Evolutionary conservation across 768 basidiomycete genomes (phyloP).

Genomic region (Psilocybe sp.): DNA sequence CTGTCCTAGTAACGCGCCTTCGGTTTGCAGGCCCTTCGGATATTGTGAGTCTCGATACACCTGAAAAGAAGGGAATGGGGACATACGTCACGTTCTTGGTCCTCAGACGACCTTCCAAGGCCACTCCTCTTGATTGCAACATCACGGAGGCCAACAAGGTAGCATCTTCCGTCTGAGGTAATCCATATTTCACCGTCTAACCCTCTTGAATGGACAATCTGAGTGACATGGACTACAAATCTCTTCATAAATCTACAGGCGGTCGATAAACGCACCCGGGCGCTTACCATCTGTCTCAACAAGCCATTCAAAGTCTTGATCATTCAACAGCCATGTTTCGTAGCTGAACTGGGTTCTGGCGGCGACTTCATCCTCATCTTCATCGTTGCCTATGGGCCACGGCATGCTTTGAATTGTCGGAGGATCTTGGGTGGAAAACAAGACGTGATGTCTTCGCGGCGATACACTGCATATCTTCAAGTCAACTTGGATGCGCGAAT

Average conservation of each 20-base stretch:
- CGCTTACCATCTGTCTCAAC: constrained; percentile 66
- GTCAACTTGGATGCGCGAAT: constrained; percentile 5
- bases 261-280: background rate
- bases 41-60: background rate
- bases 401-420: constrained; percentile 81
- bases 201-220: constrained; percentile 56
- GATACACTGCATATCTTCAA: constrained; percentile 52
- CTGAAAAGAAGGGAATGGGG: background rate
- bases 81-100: constrained; percentile 19
- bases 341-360: constrained; percentile 40
- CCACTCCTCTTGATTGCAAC: constrained; percentile 21
- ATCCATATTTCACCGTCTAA: constrained; percentile 78
- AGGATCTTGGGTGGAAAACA: constrained; percentile 74
- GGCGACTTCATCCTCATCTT: constrained; percentile 23
- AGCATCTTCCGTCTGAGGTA: constrained; percentile 81
- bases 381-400: constrained; percentile 61
- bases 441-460: constrained; percentile 62
- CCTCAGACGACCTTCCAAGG: constrained; percentile 17
- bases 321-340: constrained; percentile 44
- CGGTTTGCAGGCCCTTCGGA: constrained; percentile 3
- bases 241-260: background rate
- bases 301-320: constrained; percentile 71
- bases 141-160: constrained; percentile 68
- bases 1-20: constrained; percentile 19
- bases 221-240: constrained; percentile 55